Evolutionary conservation across 1,284 basidiomycete genomes (phyloP), one percentile per base, ranked within the genome.

Genomic region (Ustilago tritici): DNA sequence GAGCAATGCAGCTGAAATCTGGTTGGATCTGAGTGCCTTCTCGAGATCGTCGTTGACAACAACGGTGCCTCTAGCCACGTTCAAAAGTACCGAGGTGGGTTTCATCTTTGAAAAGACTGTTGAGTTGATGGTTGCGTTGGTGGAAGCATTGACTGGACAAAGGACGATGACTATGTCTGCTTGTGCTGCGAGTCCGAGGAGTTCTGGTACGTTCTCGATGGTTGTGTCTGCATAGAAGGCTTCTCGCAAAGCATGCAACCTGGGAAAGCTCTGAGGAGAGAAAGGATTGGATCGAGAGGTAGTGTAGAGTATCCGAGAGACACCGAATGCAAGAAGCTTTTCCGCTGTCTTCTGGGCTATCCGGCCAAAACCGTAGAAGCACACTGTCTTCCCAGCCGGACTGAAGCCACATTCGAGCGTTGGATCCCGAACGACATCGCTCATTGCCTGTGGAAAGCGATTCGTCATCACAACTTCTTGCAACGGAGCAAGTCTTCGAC

Each of bases 361-460:
- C 17, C 70, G 46, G 1, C 70, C 70, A 41, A 72, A 72, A 9
- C 70, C 70, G 43, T 66, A 72, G 56, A 72, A 67, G 19, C 70
- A 56, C 1, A 72, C 31, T 32, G 64, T 59, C 17, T 72, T 72
- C 0, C 70, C 70, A 2, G 55, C 56, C 2, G 64, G 64, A 53
- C 63, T 66, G 36, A 66, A 62, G 0, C 69, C 69, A 36, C 60
- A 62, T 17, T 72, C 58, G n/a, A 67, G 12, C 15, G 70, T 72
- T 1, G 70, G 70, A 55, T 66, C 31, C 2, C 41, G 41, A 1
- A 72, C 11, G 1, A 63, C 61, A 17, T 66, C 64, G 6, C 40
- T 14, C 64, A 41, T 52, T n/a, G 60, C 56, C 5, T 59, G 10
- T 8, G 43, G 56, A n/a, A 66, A 72, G 2, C 32, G 32, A 9